Evolutionary conservation across 768 basidiomycete species (phyloP).

Genomic region (Neoboletus brunneissimus): DNA sequence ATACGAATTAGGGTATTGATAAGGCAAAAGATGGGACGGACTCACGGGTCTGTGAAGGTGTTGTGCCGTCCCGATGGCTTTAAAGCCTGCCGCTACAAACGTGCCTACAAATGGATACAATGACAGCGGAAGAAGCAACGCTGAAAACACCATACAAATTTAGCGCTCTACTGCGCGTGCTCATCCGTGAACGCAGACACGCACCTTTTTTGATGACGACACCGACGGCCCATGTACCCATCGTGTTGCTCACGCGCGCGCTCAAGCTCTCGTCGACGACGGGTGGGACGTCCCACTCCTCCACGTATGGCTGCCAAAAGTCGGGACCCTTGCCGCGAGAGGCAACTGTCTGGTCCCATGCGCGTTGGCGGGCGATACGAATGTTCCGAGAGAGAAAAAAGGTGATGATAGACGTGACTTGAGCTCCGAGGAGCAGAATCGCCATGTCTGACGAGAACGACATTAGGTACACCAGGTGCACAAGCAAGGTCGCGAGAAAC

Average conservation of each 20-base stretch:
- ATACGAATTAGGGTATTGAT: not conserved
- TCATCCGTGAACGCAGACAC: not conserved
- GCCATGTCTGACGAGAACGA: conserved; percentile 58
- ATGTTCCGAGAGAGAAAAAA: conserved; percentile 88
- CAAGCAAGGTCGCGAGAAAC: conserved; percentile 9
- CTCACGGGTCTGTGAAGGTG: conserved; percentile 67
- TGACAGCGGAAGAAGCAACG: conserved; percentile 57
- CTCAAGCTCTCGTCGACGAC: conserved; percentile 30
- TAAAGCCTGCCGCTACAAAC: conserved; percentile 58
- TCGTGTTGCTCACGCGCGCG: conserved; percentile 10
- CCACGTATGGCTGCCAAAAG: conserved; percentile 83
- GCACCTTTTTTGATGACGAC: conserved; percentile 24
- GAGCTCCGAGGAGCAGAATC: conserved; percentile 66
- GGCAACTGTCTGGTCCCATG: conserved; percentile 77
- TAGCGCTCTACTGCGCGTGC: not conserved
- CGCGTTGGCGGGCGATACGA: conserved; percentile 71
- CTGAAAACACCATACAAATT: conserved; percentile 28
- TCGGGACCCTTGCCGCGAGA: conserved; percentile 79
- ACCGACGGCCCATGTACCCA: conserved; percentile 15
- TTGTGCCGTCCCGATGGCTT: conserved; percentile 63
- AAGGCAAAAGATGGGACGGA: not conserved
- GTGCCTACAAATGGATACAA: conserved; percentile 72
- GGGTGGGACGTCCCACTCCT: conserved; percentile 74
- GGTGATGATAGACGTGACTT: conserved; percentile 69
- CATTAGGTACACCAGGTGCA: not conserved